Evolutionary conservation across 495 filamentous ascomycete genomes (phyloP), one percentile per base, ranked within the genome.

Genomic region (Neurospora pannonica): DNA sequence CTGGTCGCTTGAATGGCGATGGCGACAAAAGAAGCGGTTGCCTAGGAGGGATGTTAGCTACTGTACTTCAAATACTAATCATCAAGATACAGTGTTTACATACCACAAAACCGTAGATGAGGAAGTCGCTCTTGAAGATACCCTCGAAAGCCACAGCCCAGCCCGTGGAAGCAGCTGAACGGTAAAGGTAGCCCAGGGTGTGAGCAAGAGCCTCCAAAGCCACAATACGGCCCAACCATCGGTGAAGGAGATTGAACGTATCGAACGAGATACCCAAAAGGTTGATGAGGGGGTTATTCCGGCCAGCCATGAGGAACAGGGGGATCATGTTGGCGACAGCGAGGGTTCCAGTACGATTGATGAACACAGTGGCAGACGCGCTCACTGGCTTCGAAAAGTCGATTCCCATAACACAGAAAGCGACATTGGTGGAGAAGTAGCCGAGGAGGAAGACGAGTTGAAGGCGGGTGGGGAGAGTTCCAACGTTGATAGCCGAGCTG

Each of bases 401-500:
- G 76, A 97, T 91, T 76, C 91, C 86, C n/a, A 91, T 85, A 71
- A 91, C 84, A 78, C 93, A 94, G 80, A 95, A 97, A 9, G 89
- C 88, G 48, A 96, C 80, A 76, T 98, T 97, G 76, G 88, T 91
- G 15, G 86, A 84, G 28, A 95, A 80, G 82, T 97, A 97, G 21
- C 87, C 80, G 3, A 87, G 13, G 70, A 99, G 84, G 76, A 98
- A 86, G 37, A 94, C 81, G 5, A 91, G 88, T 76, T 99, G 94
- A 77, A 97, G 90, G 37, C 96, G 86, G 5, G 93, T 93, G 1
- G 96, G 96, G 21, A 99, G 83, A 1, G 95, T 97, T 54, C 96
- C 96, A 70, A 97, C 90, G 76, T 92, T 94, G 79, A 98, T 75
- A n/a, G 93, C 94, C 11, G 87, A 87, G 38, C 92, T 94, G n/a